Conservation (phyloP, 23 red algal species). For the Agarophyton chilense region DNA sequence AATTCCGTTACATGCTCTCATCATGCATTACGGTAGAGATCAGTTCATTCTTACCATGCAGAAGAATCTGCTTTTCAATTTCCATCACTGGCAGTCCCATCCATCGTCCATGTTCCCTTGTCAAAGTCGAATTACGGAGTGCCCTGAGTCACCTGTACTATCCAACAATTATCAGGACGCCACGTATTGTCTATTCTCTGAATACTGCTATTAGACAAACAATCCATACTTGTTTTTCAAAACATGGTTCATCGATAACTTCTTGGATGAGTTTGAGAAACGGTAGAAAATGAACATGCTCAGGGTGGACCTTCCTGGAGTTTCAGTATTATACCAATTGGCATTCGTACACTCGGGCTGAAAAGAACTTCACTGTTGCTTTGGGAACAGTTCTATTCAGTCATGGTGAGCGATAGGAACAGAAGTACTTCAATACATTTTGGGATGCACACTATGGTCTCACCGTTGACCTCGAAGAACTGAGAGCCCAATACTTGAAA, state of each 20-base stretch:
- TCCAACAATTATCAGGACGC: neutral
- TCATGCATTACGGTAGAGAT: too few species aligned
- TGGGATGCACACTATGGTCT: slow-evolving; percentile 56
- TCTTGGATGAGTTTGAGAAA: slow-evolving; percentile 15
- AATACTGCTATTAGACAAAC: too few species aligned
- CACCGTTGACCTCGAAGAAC: slow-evolving; percentile 42
- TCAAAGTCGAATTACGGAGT: neutral
- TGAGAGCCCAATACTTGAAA: slow-evolving; percentile 23
- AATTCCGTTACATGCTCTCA: slow-evolving; percentile 43
- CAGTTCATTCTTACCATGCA: too few species aligned
- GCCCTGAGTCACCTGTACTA: neutral
- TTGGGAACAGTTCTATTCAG: slow-evolving; percentile 67
- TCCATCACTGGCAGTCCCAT: too few species aligned
- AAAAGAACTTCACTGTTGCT: too few species aligned
- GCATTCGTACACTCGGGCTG: too few species aligned
- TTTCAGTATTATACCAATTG: too few species aligned
- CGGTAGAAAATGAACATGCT: slow-evolving; percentile 36
- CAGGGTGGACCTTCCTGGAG: slow-evolving; percentile 41
- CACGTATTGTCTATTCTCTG: slow-evolving; percentile 15
- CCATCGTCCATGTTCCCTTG: slow-evolving; percentile 19
- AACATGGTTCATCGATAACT: too few species aligned
- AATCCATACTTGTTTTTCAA: too few species aligned
- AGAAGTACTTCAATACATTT: slow-evolving; percentile 55
- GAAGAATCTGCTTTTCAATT: too few species aligned
- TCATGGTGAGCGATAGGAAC: too few species aligned